These are phyloP conservation scores for Alopecurus myosuroides DNA, from an alignment of 176 grass and related monocot species.

Conservation along the genomic window DNA sequence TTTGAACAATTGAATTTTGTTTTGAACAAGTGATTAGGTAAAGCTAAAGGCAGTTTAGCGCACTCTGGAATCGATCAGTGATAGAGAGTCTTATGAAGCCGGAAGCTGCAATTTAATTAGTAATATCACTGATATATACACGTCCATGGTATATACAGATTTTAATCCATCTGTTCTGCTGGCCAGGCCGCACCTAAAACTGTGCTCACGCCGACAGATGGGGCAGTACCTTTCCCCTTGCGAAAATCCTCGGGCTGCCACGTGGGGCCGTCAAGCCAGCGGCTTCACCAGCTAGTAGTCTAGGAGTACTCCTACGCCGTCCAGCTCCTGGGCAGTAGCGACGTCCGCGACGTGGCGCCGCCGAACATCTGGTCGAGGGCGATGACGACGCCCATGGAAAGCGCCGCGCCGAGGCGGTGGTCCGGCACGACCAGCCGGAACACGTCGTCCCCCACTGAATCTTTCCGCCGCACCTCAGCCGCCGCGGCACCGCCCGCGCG, in stretches of 20 bases:
- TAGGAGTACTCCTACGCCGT: conserved; percentile 9
- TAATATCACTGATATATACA: no score
- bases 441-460: conserved; percentile 53
- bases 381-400: conserved; percentile 72
- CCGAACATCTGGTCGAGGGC: conserved; percentile 75
- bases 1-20: no score
- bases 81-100: no score
- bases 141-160: no score
- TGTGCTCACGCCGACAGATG: conserved; percentile 3
- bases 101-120: no score
- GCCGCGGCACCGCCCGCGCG: conserved; percentile 22
- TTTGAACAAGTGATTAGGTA: no score
- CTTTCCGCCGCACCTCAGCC: conserved; percentile 59
- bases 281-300: no score
- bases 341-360: background rate
- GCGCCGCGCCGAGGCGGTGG: conserved; percentile 20
- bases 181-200: conserved; percentile 3
- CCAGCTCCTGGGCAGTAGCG: conserved; percentile 34
- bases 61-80: no score
- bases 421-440: conserved; percentile 48
- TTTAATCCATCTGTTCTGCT: background rate
- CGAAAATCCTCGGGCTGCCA: background rate
- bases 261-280: background rate
- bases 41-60: no score
- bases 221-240: background rate